Evolutionary conservation across 495 filamentous ascomycete genomes (phyloP).

Genomic region (Annulohypoxylon stygium): DNA sequence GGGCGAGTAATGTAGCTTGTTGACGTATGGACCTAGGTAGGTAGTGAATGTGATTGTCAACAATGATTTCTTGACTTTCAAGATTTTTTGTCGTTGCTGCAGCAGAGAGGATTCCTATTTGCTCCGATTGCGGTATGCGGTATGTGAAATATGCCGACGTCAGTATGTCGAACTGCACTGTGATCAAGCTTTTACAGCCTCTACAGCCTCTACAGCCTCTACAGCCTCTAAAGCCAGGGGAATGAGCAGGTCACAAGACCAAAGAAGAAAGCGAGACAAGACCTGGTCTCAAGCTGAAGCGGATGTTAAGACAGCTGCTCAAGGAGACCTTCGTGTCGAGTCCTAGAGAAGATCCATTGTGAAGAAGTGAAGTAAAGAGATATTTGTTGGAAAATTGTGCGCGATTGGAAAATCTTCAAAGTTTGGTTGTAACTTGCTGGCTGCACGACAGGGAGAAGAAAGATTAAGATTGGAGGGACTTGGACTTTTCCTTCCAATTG

Average conservation of each 20-base stretch:
- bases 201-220: slow-evolving; percentile 5
- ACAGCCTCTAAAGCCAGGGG: slow-evolving; percentile 6
- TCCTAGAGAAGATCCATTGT: slow-evolving; percentile 50
- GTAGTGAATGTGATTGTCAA: slow-evolving; percentile 8
- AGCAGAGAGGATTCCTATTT: slow-evolving; percentile 33
- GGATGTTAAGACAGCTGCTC: slow-evolving; percentile 11
- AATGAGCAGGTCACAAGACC: slow-evolving; percentile 24
- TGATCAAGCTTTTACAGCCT: slow-evolving; percentile 7
- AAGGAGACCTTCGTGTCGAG: slow-evolving; percentile 17
- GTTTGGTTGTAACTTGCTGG: slow-evolving; percentile 28
- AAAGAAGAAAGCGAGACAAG: slow-evolving; percentile 22
- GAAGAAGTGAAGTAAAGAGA: slow-evolving; percentile 36
- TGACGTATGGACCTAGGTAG: background rate
- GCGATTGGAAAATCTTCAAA: slow-evolving; percentile 33
- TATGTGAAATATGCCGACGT: slow-evolving; percentile 30
- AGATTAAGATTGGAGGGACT: slow-evolving; percentile 41
- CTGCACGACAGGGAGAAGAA: slow-evolving; percentile 39
- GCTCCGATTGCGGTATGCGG: slow-evolving; percentile 50
- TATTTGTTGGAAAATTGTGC: slow-evolving; percentile 41
- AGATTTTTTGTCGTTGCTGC: slow-evolving; percentile 30
- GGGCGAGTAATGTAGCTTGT: slow-evolving; percentile 10
- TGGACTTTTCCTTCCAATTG: slow-evolving; percentile 33
- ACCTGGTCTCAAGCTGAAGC: slow-evolving; percentile 28
- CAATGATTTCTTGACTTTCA: slow-evolving; percentile 4
- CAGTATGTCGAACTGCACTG: slow-evolving; percentile 8